These are phyloP conservation scores for Nidularia sp. DNA, from an alignment of 768 basidiomycete genomes.

Conservation along the genomic window DNA sequence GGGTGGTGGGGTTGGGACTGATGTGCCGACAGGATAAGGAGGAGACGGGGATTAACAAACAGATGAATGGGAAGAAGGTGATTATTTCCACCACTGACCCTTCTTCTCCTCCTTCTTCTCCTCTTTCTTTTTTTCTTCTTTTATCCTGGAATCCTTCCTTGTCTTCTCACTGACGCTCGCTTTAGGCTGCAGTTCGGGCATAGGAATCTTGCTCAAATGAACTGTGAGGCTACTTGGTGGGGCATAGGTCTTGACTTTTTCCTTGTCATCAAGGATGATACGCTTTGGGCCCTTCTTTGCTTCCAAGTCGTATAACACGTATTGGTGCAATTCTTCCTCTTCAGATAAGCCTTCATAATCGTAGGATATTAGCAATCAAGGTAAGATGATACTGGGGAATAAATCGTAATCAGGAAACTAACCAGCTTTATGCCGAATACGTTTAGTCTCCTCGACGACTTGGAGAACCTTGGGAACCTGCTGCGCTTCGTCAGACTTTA, in stretches of 20 bases:
- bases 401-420: neutral
- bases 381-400: neutral
- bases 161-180: conserved; percentile 18
- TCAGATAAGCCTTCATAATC: conserved; percentile 36
- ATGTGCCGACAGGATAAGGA: neutral
- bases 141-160: conserved; percentile 24
- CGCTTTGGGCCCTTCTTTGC: conserved; percentile 52
- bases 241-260: conserved; percentile 46
- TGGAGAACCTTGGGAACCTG: conserved; percentile 77
- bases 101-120: conserved; percentile 39
- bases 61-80: conserved; percentile 1
- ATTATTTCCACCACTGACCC: conserved; percentile 25
- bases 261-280: conserved; percentile 58
- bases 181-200: conserved; percentile 76
- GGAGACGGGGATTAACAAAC: no score
- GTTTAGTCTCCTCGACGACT: conserved; percentile 76
- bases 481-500: conserved; percentile 57
- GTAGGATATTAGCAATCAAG: neutral
- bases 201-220: conserved; percentile 82
- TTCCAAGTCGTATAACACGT: conserved; percentile 66
- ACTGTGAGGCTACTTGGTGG: conserved; percentile 68
- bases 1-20: conserved; percentile 1
- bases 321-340: conserved; percentile 66
- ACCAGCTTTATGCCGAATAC: conserved; percentile 76
- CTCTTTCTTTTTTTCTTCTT: conserved; percentile 35